Percentiles rank a stretch among this genome's conserved stretches.
These are phyloP conservation scores for Beauveria bassiana DNA, from an alignment of 2,329 filamentous ascomycete genomes.

Conservation along the genomic window DNA sequence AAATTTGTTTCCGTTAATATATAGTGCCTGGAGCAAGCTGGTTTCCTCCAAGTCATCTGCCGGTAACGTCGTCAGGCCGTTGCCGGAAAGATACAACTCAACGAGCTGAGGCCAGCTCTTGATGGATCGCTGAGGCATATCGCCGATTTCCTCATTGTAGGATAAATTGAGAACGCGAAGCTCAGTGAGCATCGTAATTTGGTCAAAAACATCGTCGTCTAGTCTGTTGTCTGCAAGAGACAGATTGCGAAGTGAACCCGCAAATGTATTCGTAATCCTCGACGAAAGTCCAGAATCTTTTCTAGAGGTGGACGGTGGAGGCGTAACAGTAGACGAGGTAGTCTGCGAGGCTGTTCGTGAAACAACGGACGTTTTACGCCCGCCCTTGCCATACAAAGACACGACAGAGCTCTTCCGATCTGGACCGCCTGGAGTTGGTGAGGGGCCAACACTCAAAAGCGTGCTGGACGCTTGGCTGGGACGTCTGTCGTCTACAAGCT, in stretches of 20 bases:
- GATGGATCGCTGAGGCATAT: slow-evolving; percentile 83
- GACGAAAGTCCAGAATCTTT: slow-evolving; percentile 88
- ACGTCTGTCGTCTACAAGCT: slow-evolving; percentile 60
- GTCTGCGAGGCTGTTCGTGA: slow-evolving; percentile 51
- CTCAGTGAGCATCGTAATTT: slow-evolving; percentile 74
- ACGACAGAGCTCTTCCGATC: slow-evolving; percentile 78
- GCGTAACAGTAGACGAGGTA: slow-evolving; percentile 37
- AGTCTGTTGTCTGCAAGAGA: slow-evolving; percentile 91
- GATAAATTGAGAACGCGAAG: slow-evolving; percentile 85
- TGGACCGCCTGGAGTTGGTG: slow-evolving; percentile 46
- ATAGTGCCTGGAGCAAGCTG: slow-evolving; percentile 77
- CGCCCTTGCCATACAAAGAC: slow-evolving; percentile 69
- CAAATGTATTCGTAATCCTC: slow-evolving; percentile 77
- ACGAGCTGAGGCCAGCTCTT: slow-evolving; percentile 83
- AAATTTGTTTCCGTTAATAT: slow-evolving; percentile 97
- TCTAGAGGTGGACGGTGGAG: slow-evolving; percentile 48
- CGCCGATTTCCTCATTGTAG: slow-evolving; percentile 81
- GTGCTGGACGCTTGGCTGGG: slow-evolving; percentile 80
- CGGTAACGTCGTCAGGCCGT: slow-evolving; percentile 83
- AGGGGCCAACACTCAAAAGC: slow-evolving; percentile 66
- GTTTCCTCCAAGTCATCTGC: slow-evolving; percentile 91
- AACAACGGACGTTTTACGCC: slow-evolving; percentile 77
- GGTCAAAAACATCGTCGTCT: slow-evolving; percentile 91
- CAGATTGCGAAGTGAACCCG: slow-evolving; percentile 72
- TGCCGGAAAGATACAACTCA: slow-evolving; percentile 91